Base-by-base conservation (phyloP, 495 filamentous ascomycete genomes). In the Neohortaea acidophila region DNA sequence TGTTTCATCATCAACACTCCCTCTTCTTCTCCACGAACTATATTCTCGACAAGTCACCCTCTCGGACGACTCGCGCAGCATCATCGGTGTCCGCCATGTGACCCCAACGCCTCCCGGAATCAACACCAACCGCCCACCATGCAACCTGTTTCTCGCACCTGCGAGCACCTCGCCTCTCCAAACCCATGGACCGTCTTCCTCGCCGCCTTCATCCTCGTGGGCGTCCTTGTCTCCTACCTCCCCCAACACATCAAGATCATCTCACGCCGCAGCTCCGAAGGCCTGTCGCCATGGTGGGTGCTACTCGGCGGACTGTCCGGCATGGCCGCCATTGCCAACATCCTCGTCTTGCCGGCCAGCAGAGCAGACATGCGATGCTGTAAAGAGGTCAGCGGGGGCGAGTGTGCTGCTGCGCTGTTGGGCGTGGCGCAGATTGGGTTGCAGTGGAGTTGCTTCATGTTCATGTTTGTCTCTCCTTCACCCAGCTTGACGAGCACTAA, bases 221-320 rank as follows among this genome's bases (percentile, higher is more conserved):
- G 91, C 33, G 91, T 97, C 57, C 63, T 96, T 38, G 56, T 87
- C 42, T 94, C 87, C 42, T 97, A 97, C 59, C 72, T 94, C 20
- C 91, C 89, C 1, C 89, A 97, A 57, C 89, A 96, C 58, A 65
- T 76, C 55, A 82, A 86, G 43, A 96, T 97, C 63, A 81, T 92
- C 47, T 59, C 68, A 28, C 73, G 84, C 23, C 73, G 79, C 34
- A 86, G 81, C 31, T 93, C 91, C n/a, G 84, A 86, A 60, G 89
- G 89, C 32, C 87, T 97, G 36, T 93, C 84, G 21, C 87, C 89
- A 2, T 82, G 83, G 51, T 97, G 92, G 51, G 72, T 97, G 41
- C 74, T 96, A 13, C 77, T 97, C 18, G 89, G 91, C 33, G 79
- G 78, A 14, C 92, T 84, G 2, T 87, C 83, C 7, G 77, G 76